Conservation (phyloP, 2,329 filamentous ascomycete species). For the Apiospora phragmitis region DNA sequence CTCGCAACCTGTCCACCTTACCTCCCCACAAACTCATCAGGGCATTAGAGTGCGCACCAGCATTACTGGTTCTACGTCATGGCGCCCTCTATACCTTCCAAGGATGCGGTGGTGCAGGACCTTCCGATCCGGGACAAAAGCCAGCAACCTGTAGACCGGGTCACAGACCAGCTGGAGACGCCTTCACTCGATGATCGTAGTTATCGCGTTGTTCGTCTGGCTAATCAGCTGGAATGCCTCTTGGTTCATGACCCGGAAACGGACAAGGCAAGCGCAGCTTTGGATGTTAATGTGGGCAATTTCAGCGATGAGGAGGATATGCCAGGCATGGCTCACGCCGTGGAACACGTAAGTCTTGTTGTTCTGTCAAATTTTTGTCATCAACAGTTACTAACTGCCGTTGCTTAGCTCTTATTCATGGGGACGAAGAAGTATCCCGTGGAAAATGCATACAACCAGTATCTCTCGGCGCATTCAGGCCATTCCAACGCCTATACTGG, state of each 20-base stretch:
- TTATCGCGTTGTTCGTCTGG: conserved; percentile 83
- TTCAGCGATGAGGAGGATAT: conserved; percentile 91
- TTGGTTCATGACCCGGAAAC: conserved; percentile 93
- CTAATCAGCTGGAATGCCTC: conserved; percentile 86
- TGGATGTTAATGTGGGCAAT: conserved; percentile 87
- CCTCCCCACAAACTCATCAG: conserved; percentile 54
- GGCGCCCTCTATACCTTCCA: conserved; percentile 18
- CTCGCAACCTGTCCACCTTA: conserved; percentile 54
- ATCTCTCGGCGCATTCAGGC: conserved; percentile 85
- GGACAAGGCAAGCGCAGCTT: conserved; percentile 92
- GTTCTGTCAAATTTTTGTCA: not conserved
- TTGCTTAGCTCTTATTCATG: conserved; percentile 82
- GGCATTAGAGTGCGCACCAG: not conserved
- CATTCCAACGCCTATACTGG: conserved; percentile 95
- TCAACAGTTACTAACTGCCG: not conserved
- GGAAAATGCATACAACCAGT: conserved; percentile 95
- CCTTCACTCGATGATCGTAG: conserved; percentile 69
- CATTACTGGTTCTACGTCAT: conserved; percentile 4
- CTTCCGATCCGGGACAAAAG: conserved; percentile 31
- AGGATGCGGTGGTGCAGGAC: conserved; percentile 24
- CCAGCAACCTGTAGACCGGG: conserved; percentile 35
- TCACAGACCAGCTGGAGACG: conserved; percentile 33
- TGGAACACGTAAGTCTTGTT: conserved; percentile 65
- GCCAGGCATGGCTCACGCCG: conserved; percentile 92
- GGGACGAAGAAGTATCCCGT: conserved; percentile 96